Evolutionary conservation across 441 rosid species (phyloP).

Genomic region (Erysimum pusillum): DNA sequence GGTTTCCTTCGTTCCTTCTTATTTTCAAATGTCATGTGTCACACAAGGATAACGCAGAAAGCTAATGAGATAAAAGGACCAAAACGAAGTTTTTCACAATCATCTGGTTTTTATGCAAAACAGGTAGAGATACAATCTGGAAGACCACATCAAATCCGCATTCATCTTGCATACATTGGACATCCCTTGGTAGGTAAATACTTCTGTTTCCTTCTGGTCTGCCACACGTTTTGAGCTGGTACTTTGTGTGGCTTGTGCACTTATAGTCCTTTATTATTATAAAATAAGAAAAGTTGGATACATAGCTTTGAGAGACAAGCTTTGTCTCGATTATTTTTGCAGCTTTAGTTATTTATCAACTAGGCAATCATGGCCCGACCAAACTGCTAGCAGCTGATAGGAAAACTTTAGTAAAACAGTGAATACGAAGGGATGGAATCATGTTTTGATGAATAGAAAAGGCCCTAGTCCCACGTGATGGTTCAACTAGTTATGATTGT

Average conservation of each 20-base stretch:
- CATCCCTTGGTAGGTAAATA: slow-evolving; percentile 81
- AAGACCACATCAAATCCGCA: slow-evolving; percentile 93
- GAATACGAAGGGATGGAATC: slow-evolving; percentile 14
- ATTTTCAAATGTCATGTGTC: neutral
- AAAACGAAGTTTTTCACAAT: slow-evolving; percentile 15
- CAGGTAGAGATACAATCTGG: slow-evolving; percentile 95
- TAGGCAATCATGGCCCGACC: slow-evolving; percentile 19
- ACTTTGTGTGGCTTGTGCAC: neutral
- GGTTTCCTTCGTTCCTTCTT: slow-evolving; percentile 50
- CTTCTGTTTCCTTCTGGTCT: slow-evolving; percentile 9
- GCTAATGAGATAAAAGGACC: neutral
- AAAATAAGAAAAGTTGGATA: slow-evolving; percentile 21
- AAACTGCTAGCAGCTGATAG: neutral
- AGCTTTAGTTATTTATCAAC: neutral
- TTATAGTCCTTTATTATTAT: neutral
- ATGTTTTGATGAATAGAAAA: neutral
- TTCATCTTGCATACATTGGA: slow-evolving; percentile 89
- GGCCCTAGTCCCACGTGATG: slow-evolving; percentile 11
- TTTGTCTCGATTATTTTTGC: neutral
- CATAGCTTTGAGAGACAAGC: neutral
- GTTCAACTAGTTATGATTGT: neutral
- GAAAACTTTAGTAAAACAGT: neutral
- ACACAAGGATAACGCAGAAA: slow-evolving; percentile 21
- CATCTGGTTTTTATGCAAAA: slow-evolving; percentile 26
- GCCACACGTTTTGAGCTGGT: slow-evolving; percentile 5